These are phyloP conservation scores for Babesia microti DNA, from an alignment of 169 alveolate species.

Conservation along the genomic window DNA sequence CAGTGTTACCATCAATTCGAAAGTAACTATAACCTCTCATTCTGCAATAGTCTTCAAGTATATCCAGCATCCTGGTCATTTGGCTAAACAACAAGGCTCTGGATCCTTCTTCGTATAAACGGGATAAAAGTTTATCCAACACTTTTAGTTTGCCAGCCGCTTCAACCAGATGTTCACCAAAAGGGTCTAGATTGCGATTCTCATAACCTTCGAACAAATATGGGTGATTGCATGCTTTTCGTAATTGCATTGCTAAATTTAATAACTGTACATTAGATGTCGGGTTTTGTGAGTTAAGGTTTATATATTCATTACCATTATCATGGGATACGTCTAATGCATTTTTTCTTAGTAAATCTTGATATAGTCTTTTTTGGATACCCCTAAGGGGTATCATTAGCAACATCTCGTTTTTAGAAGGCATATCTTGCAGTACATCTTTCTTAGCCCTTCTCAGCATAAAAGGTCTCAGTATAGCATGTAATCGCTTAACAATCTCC, in stretches of 20 bases:
- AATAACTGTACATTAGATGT: constrained; percentile 77
- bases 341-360: constrained; percentile 73
- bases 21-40: constrained; percentile 82
- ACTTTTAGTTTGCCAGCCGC: constrained; percentile 82
- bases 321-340: constrained; percentile 57
- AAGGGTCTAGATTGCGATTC: constrained; percentile 69
- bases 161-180: constrained; percentile 81
- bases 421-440: constrained; percentile 93
- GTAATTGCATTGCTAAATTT: constrained; percentile 93
- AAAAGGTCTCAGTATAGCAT: constrained; percentile 90
- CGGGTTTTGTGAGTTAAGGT: constrained; percentile 4
- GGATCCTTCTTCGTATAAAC: constrained; percentile 58
- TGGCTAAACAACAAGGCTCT: constrained; percentile 82
- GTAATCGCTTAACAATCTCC: constrained; percentile 78
- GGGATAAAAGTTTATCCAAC: constrained; percentile 71
- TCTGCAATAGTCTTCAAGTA: constrained; percentile 86
- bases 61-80: constrained; percentile 86
- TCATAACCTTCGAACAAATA: constrained; percentile 85
- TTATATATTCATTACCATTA: constrained; percentile 39
- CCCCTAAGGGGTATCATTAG: constrained; percentile 81
- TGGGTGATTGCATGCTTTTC: constrained; percentile 97
- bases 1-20: constrained; percentile 95
- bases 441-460: constrained; percentile 93
- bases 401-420: constrained; percentile 84
- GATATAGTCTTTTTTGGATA: constrained; percentile 84